Percentiles rank a stretch among this genome's conserved stretches.
Evolutionary conservation across 2,329 filamentous ascomycete species (phyloP).

Genomic region (Epichloe gansuensis): DNA sequence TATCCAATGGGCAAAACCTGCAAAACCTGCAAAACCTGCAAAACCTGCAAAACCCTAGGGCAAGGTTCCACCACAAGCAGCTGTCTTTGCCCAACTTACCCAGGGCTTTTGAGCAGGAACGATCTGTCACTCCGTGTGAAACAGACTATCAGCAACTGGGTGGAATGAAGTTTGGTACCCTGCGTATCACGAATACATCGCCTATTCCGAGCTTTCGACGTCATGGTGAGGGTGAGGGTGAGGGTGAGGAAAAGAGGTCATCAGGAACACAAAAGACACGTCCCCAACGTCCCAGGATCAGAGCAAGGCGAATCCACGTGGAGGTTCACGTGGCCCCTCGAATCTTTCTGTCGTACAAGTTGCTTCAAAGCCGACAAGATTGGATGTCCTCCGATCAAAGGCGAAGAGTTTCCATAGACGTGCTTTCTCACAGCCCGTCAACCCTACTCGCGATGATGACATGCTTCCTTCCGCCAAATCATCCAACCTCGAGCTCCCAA

Average conservation of each 20-base stretch:
- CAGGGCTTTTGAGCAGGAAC: slow-evolving; percentile 10
- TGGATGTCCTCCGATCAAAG: not conserved
- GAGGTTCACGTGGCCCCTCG: not conserved
- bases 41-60: no score
- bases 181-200: slow-evolving; percentile 50
- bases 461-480: not conserved
- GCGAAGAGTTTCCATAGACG: not conserved
- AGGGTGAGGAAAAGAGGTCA: not conserved
- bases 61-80: slow-evolving; percentile 11
- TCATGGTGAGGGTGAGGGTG: not conserved
- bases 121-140: slow-evolving; percentile 33
- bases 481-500: not conserved
- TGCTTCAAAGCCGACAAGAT: not conserved
- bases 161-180: slow-evolving; percentile 48
- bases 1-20: no score
- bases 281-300: not conserved
- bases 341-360: not conserved
- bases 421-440: not conserved
- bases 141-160: slow-evolving; percentile 48
- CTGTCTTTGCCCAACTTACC: slow-evolving; percentile 21
- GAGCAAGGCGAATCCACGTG: not conserved
- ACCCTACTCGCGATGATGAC: not conserved
- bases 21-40: no score
- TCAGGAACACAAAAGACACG: not conserved
- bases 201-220: slow-evolving; percentile 31